Evolutionary conservation across 1,284 basidiomycete genomes (phyloP).

Genomic region (Pseudozyma tsukubaensis): DNA sequence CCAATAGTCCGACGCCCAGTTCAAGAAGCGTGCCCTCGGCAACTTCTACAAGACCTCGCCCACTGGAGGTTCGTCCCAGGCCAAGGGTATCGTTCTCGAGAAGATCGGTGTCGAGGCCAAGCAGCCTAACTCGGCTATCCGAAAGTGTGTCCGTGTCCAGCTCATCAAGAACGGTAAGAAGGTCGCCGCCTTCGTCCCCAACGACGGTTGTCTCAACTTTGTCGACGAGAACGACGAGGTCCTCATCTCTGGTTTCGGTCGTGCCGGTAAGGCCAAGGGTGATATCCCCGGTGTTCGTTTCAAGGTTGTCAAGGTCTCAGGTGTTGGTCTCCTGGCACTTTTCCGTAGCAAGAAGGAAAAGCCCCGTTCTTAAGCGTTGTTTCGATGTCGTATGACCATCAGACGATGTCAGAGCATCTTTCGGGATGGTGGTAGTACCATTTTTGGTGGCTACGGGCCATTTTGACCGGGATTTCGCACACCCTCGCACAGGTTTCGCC

Average conservation of each 20-base stretch:
- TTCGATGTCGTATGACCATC: conserved; percentile 4
- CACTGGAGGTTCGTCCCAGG: conserved; percentile 98
- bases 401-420: conserved; percentile 1
- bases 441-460: too few species aligned
- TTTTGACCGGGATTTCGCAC: not conserved
- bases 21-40: conserved; percentile 99
- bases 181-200: conserved; percentile 71
- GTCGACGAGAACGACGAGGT: conserved; percentile 94
- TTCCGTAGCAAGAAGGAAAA: conserved; percentile 66
- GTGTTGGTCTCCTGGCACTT: conserved; percentile 82
- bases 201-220: conserved; percentile 99
- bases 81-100: conserved; percentile 99
- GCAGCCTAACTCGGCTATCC: conserved; percentile 99
- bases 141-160: conserved; percentile 99
- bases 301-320: conserved; percentile 99
- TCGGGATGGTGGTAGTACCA: too few species aligned
- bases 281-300: conserved; percentile 90
- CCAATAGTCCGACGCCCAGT: conserved; percentile 91
- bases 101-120: conserved; percentile 91
- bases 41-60: conserved; percentile 99
- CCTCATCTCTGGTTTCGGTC: conserved; percentile 99
- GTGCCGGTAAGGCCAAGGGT: conserved; percentile 98
- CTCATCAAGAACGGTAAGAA: conserved; percentile 99
- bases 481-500: conserved; percentile 11
- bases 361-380: conserved; percentile 60